These are phyloP conservation scores for Cryphonectria radicalis DNA, from an alignment of 2,329 filamentous ascomycete genomes.

Conservation along the genomic window DNA sequence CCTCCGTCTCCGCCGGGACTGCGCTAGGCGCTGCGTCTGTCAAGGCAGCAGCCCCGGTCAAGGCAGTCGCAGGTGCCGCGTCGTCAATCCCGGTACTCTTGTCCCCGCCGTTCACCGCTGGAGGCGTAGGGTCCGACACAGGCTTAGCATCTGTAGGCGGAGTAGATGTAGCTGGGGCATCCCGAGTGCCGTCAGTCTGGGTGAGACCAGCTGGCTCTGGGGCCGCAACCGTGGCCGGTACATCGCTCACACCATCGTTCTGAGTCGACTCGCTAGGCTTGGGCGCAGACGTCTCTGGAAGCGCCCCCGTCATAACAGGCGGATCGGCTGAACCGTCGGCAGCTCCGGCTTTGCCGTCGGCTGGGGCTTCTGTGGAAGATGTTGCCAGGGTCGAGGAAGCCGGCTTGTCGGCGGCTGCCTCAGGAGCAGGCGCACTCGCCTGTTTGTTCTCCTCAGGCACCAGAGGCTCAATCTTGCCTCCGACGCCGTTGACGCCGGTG, in stretches of 20 bases:
- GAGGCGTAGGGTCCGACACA: background rate
- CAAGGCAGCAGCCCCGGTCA: background rate
- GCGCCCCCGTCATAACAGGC: slow-evolving; percentile 26
- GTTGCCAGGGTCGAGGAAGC: slow-evolving; percentile 12
- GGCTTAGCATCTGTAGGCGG: background rate
- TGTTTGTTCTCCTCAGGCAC: slow-evolving; percentile 23
- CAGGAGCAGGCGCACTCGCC: slow-evolving; percentile 15
- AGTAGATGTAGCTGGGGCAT: background rate
- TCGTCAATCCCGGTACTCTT: background rate
- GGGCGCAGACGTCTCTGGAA: slow-evolving; percentile 13
- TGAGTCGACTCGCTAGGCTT: slow-evolving; percentile 19
- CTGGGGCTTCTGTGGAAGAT: background rate
- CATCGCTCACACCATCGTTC: slow-evolving; percentile 23
- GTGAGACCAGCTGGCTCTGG: background rate
- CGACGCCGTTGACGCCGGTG: slow-evolving; percentile 19
- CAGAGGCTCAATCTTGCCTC: slow-evolving; percentile 18
- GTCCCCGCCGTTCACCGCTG: background rate
- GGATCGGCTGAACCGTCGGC: slow-evolving; percentile 13
- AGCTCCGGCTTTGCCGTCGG: background rate
- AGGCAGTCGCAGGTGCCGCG: background rate
- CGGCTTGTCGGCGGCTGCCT: slow-evolving; percentile 13
- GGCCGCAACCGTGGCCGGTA: background rate
- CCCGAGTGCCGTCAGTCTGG: background rate
- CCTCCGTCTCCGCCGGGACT: background rate
- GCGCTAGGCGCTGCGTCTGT: background rate